Evolutionary conservation across 306 rosid species (phyloP), one percentile per base, ranked within the genome.

Genomic region (Rubus parviflorus): DNA sequence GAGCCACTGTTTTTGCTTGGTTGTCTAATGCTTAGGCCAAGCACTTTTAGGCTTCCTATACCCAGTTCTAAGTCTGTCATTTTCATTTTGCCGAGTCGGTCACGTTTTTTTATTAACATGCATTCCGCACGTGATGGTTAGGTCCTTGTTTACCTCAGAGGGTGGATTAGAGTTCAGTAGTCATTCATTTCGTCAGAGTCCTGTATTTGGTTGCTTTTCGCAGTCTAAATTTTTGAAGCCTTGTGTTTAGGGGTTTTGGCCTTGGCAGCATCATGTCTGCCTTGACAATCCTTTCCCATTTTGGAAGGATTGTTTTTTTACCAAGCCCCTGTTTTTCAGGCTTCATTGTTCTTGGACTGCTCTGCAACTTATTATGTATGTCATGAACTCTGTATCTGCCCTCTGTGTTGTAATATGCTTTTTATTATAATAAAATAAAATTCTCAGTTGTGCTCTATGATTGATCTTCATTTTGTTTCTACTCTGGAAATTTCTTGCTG

Each of bases 251-350:
- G 92, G 91, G 91, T 74, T 86, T 91, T 81, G 98, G 99, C 88
- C 75, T 61, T 87, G 97, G 89, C 93, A 88, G 96, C 84, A 82
- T 75, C 41, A 41, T 3, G 87, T 85, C 91, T 93, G 97, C 89
- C 92, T 76, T 76, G 72, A 92, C 92, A 83, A 71, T 74, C 89
- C 80, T 80, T 65, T 77, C 72, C 79, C 61, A 64, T 72, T 8
- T 1, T 19, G 75, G 86, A 73, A 72, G 74, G 90, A 77, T 87
- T 83, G 87, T 85, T 86, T 86, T 94, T 94, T 43, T 43, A 74
- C 94, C 91, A 81, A 76, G 69, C 87, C 83, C 92, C 77, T 0
- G 66, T 83, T 88, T 89, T 89, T 87, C 8, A 78, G 93, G 97
- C 84, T 6, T 85, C 89, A 47, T 68, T 81, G 77, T 83, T 86